Evolutionary conservation across 306 rosid genomes (phyloP).

Genomic region (Boehmeria nivea): DNA sequence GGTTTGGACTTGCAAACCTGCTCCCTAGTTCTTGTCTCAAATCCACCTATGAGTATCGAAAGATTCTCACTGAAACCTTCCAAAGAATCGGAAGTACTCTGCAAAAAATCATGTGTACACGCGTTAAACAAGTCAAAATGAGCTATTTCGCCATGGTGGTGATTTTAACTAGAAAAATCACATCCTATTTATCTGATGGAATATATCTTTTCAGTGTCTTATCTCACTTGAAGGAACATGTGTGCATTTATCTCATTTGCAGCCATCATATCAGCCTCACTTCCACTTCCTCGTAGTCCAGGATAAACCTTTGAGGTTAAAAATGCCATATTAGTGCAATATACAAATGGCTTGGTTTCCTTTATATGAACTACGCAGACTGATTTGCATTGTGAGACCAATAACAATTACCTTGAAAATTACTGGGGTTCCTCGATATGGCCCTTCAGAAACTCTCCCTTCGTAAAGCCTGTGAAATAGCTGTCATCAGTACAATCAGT

Average conservation of each 20-base stretch:
- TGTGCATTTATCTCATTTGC: conserved; percentile 91
- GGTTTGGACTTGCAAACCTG: conserved; percentile 52
- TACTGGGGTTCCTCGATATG: conserved; percentile 58
- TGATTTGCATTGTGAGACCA: neutral
- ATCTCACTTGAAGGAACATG: conserved; percentile 68
- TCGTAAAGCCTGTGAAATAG: conserved; percentile 78
- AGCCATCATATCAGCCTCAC: conserved; percentile 93
- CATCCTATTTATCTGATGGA: conserved; percentile 7
- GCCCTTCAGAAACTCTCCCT: conserved; percentile 86
- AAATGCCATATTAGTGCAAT: neutral
- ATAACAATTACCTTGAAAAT: conserved; percentile 56
- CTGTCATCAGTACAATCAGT: conserved; percentile 56
- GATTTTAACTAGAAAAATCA: neutral
- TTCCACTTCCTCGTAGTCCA: conserved; percentile 75
- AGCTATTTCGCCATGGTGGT: conserved; percentile 8
- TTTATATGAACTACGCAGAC: no score
- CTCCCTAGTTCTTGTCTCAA: conserved; percentile 89
- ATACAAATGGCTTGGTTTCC: no score
- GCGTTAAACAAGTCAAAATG: neutral
- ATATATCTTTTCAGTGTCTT: conserved; percentile 3
- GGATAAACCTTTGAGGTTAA: conserved; percentile 68
- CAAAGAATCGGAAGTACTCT: conserved; percentile 40
- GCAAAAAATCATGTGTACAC: conserved; percentile 17
- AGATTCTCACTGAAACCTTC: conserved; percentile 55
- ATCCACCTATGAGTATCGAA: conserved; percentile 70